phyloP scores from a whole-genome alignment of 208 protist genomes.

The Trypanosoma theileri region DNA sequence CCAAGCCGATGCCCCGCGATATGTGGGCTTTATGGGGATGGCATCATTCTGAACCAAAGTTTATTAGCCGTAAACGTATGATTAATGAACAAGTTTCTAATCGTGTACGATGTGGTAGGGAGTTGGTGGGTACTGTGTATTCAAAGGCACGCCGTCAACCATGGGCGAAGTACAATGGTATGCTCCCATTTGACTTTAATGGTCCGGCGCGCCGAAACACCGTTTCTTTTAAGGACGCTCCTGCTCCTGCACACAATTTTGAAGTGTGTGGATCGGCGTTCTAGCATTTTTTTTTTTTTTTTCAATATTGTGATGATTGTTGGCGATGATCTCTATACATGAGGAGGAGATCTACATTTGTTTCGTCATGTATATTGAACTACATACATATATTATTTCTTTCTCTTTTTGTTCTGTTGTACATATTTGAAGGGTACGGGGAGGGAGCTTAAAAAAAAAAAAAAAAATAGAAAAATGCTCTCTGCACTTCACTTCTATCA shows the following conservation, averaged over 20 bases:
- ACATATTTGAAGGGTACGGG: too few relatives aligned
- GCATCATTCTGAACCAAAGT: slow-evolving; percentile 84
- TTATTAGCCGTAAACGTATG: slow-evolving; percentile 60
- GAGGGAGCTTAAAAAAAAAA: too few relatives aligned
- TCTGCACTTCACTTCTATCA: too few relatives aligned
- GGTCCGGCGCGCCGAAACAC: slow-evolving; percentile 50
- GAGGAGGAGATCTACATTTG: background rate
- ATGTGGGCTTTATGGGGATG: slow-evolving; percentile 91
- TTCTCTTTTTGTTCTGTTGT: background rate
- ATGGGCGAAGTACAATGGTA: slow-evolving; percentile 83
- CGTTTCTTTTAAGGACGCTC: slow-evolving; percentile 61
- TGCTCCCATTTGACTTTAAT: slow-evolving; percentile 77
- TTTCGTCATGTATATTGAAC: slow-evolving; percentile 5
- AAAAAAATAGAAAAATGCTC: too few relatives aligned
- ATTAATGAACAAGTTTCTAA: slow-evolving; percentile 67
- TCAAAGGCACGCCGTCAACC: slow-evolving; percentile 72
- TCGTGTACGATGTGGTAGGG: slow-evolving; percentile 58
- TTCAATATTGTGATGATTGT: slow-evolving; percentile 19
- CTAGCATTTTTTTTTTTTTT: slow-evolving; percentile 27
- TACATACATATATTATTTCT: slow-evolving; percentile 10
- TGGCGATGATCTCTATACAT: background rate
- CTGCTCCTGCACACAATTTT: slow-evolving; percentile 25
- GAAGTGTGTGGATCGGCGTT: slow-evolving; percentile 15
- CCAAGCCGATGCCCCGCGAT: slow-evolving; percentile 78
- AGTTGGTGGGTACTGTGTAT: slow-evolving; percentile 82